Conservation (phyloP, 1,139 yeast species). For the Spencermartinsiella ligniputridi region DNA sequence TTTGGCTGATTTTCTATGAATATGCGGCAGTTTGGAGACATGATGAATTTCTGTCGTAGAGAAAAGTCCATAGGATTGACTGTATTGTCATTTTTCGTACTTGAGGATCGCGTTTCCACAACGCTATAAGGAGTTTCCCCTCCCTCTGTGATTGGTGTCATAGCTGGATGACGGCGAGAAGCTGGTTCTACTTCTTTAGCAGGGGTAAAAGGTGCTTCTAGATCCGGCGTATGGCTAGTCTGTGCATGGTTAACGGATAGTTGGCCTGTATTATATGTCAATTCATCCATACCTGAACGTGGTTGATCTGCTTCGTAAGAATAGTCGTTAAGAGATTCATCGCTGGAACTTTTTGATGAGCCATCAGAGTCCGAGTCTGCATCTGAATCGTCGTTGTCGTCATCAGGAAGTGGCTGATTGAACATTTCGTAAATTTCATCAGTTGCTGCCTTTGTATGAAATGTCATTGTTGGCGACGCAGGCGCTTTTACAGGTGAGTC, state of each 20-base stretch:
- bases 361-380: constrained; percentile 20
- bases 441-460: constrained; percentile 70
- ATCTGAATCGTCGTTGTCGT: constrained; percentile 13
- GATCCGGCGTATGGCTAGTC: background rate
- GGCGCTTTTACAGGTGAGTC: constrained; percentile 23
- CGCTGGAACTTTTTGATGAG: constrained; percentile 20
- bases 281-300: constrained; percentile 16
- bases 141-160: constrained; percentile 35
- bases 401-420: constrained; percentile 50
- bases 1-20: background rate
- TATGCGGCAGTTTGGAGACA: background rate
- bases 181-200: background rate
- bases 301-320: constrained; percentile 30
- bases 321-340: constrained; percentile 20
- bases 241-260: constrained; percentile 15
- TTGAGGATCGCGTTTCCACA: background rate
- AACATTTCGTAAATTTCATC: constrained; percentile 75
- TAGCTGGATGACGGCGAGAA: constrained; percentile 16
- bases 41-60: background rate
- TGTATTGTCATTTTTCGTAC: background rate
- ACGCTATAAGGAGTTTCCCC: constrained; percentile 25
- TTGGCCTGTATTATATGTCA: constrained; percentile 12
- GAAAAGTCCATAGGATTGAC: background rate
- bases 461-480: constrained; percentile 68
- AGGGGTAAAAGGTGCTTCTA: background rate